These are phyloP conservation scores for Kodamaea fungicola DNA, from an alignment of 1,139 yeast species.

Conservation along the genomic window DNA sequence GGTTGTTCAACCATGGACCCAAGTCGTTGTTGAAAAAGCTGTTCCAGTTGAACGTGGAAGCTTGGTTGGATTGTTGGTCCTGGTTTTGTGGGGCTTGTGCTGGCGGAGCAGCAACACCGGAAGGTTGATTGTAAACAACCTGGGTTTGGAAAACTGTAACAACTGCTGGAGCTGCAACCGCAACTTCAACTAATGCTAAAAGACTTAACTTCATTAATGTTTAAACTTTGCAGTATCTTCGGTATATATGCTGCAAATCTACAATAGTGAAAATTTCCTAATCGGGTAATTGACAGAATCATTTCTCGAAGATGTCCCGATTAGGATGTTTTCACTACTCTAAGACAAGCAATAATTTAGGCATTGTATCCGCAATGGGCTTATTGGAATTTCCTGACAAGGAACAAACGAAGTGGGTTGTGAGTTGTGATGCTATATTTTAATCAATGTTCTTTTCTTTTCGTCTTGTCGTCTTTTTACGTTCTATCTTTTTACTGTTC, in stretches of 20 bases:
- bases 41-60: conserved; percentile 6
- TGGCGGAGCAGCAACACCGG: conserved; percentile 11
- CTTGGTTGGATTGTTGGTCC: conserved; percentile 7
- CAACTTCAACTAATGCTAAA: conserved; percentile 8
- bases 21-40: conserved; percentile 2
- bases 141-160: conserved; percentile 25
- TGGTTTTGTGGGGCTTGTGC: conserved; percentile 10
- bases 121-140: conserved; percentile 16
- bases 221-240: neutral
- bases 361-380: too few relatives aligned
- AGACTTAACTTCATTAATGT: conserved; percentile 3
- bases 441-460: too few relatives aligned
- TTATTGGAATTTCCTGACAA: too few relatives aligned
- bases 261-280: conserved; percentile 9
- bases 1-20: too few relatives aligned
- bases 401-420: too few relatives aligned
- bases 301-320: neutral
- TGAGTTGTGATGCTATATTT: too few relatives aligned
- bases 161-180: conserved; percentile 20
- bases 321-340: too few relatives aligned
- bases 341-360: too few relatives aligned
- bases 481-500: too few relatives aligned
- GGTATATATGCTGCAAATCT: conserved; percentile 3
- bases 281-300: conserved; percentile 12
- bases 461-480: too few relatives aligned